Evolutionary conservation across 2,329 filamentous ascomycete genomes (phyloP), one percentile per base, ranked within the genome.

Genomic region (Cryphonectria nitschkei): DNA sequence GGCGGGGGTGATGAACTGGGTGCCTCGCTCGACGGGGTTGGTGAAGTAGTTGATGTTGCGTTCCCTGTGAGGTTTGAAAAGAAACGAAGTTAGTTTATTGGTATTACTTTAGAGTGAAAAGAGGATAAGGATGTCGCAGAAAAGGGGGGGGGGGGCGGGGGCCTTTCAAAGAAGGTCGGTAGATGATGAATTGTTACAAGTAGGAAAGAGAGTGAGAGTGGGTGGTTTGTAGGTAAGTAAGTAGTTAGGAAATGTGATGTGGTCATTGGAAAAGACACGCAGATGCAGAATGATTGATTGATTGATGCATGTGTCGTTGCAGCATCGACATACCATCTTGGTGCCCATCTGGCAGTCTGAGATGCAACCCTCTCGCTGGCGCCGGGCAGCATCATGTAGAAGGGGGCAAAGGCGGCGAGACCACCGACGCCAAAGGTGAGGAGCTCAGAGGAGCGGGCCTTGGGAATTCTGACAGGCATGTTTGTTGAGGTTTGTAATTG

Each of bases 291-390:
- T 39, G 8, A 13, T 39, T 39, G 37, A 37, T 37, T 9, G 37
- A 34, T 6, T 34, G 37, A 39, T 39, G 37, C 37, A 39, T 3
- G 11, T 39, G 37, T 39, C 37, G 11, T 39, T 39, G 8, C 11
- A 9, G 37, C 9, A 39, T 39, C 37, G 9, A 50, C 46, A 0
- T 56, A 68, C 87, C 87, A 89, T 69, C 86, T 84, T 26, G 87
- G 86, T 4, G 87, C 87, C 87, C 87, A 89, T 75, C 85, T 84
- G 71, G 82, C 81, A 3, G 87, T 89, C 78, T 88, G 86, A 34
- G 80, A 79, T 68, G 85, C 83, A 50, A 89, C 77, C 60, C 83
- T 83, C 77, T 88, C 85, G 74, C 88, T 84, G 71, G 86, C 85
- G 50, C 86, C 86, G 37, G 87, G 87, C 70, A 87, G 81, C 76